Conservation (phyloP, 352 stramenopile species). For the Globisporangium parvum region DNA sequence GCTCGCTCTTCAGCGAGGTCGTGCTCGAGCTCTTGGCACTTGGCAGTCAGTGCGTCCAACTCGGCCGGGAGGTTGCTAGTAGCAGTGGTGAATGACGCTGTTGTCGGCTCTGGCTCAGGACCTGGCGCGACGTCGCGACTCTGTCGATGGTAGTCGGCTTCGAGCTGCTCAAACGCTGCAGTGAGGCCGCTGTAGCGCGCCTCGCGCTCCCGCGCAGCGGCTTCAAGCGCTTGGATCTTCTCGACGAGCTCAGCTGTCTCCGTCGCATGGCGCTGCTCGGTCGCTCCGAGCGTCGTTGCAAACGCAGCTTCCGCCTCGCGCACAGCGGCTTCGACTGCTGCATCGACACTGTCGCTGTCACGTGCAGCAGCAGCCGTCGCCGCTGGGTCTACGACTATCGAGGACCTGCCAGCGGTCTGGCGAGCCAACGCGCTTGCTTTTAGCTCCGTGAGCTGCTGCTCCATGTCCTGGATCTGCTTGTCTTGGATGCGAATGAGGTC, state of each 20-base stretch:
- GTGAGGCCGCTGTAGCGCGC: slow-evolving; percentile 37
- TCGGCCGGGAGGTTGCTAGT: slow-evolving; percentile 5
- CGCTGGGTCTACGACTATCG: not conserved
- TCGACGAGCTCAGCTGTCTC: slow-evolving; percentile 30
- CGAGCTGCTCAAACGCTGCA: slow-evolving; percentile 45
- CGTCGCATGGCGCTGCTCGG: slow-evolving; percentile 9
- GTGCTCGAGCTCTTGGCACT: slow-evolving; percentile 10
- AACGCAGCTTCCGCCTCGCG: not conserved
- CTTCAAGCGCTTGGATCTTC: slow-evolving; percentile 21
- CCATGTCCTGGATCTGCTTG: slow-evolving; percentile 54
- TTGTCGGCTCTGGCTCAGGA: no score
- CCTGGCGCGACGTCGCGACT: no score
- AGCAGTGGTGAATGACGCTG: no score
- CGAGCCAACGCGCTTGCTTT: no score
- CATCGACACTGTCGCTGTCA: not conserved
- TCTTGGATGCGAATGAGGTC: slow-evolving; percentile 82
- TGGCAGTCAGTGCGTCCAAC: not conserved
- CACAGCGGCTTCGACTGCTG: not conserved
- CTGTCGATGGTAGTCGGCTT: slow-evolving; percentile 24
- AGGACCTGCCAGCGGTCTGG: not conserved
- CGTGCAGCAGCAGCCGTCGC: not conserved
- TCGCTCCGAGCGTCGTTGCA: slow-evolving; percentile 13
- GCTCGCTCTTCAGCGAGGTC: slow-evolving; percentile 14
- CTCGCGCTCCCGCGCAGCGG: slow-evolving; percentile 29
- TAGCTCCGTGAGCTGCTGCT: slow-evolving; percentile 19